A percentile compares a stretch with the other conserved stretches of the same genome.
Conservation (phyloP, 176 grass and related monocot species). For the maize (Zea mays) region DNA sequence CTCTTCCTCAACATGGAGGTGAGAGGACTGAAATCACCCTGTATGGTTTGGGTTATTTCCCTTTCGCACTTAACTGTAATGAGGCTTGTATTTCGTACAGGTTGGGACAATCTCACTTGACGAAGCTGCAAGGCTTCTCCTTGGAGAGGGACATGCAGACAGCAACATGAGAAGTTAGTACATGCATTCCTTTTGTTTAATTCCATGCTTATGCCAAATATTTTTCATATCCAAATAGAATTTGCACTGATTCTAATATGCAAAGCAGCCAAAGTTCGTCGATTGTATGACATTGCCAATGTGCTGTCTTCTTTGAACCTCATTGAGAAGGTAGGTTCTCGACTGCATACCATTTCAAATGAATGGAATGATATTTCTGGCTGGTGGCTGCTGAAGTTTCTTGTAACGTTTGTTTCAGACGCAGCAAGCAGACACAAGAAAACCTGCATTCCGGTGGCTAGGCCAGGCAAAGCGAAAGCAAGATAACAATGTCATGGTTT, state of each 20-base stretch:
- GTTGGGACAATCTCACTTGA: constrained; percentile 67
- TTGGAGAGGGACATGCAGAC: constrained; percentile 68
- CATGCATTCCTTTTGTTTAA: constrained; percentile 23
- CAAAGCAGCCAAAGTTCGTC: constrained; percentile 74
- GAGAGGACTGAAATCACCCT: constrained; percentile 1
- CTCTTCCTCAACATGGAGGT: constrained; percentile 87
- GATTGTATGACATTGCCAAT: constrained; percentile 93
- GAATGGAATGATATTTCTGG: constrained; percentile 1
- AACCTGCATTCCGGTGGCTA: constrained; percentile 90
- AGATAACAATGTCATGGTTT: constrained; percentile 27
- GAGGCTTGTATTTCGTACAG: constrained; percentile 38
- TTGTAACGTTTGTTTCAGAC: constrained; percentile 54
- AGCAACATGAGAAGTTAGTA: constrained; percentile 83
- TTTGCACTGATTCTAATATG: constrained; percentile 15
- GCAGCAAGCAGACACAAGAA: constrained; percentile 70
- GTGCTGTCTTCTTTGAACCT: constrained; percentile 86
- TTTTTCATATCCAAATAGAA: constrained; percentile 19
- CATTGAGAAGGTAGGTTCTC: constrained; percentile 75
- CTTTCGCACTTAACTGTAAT: background rate
- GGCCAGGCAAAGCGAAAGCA: constrained; percentile 53
- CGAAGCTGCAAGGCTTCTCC: constrained; percentile 69
- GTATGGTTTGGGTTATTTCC: background rate
- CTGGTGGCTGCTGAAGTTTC: constrained; percentile 3
- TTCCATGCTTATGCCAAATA: background rate
- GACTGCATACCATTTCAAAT: background rate